Evolutionary conservation across 371 early-diverging fungal species (phyloP), one percentile per base, ranked within the genome.

Genomic region (Lichtheimia hyalospora): DNA sequence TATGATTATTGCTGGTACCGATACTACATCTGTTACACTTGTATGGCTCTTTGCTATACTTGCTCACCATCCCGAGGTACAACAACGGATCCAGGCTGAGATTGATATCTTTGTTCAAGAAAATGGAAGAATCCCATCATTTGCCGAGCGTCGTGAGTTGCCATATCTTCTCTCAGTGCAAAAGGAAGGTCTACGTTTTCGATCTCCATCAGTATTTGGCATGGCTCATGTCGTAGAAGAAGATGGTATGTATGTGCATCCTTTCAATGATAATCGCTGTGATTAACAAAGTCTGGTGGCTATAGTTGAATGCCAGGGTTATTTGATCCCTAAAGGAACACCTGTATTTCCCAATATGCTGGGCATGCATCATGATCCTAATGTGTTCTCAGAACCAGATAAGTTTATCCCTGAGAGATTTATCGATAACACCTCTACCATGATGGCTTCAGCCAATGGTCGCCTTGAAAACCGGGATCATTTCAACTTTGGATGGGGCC

Each of bases 161-260:
- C 69, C 62, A 24, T 65, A 57, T 42, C 42, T 52, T 14, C 34
- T 54, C 5, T 58, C 62, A 20, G 62, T 65, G 0, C 62, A 62
- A 39, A 58, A 54, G 27, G 69, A 69, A 42, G 55, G 65, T 13
- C 21, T 69, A 49, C 60, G 69, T 14, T 62, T 49, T 51, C 55
- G 65, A 7, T 58, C 57, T 4, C 41, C 54, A 2, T 39, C 51
- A 1, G n/a, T 34, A 0, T 52, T 64, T 39, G 62, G 62, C 6
- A 34, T 64, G 16, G 39, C 64, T 13, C 69, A 62, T 40, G 25
- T 42, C 8, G 49, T 58, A 2, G 53, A 59, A 21, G 54, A 62
- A 49, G 66, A 69, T 54, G 44, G 61, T 63, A 61, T 3, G 27
- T 27, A n/a, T n/a, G n/a, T n/a, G n/a, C 4, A 0, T 7, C 27